phyloP scores from a whole-genome alignment of 2,329 filamentous ascomycete species.

The Xylariaceae sp. region DNA sequence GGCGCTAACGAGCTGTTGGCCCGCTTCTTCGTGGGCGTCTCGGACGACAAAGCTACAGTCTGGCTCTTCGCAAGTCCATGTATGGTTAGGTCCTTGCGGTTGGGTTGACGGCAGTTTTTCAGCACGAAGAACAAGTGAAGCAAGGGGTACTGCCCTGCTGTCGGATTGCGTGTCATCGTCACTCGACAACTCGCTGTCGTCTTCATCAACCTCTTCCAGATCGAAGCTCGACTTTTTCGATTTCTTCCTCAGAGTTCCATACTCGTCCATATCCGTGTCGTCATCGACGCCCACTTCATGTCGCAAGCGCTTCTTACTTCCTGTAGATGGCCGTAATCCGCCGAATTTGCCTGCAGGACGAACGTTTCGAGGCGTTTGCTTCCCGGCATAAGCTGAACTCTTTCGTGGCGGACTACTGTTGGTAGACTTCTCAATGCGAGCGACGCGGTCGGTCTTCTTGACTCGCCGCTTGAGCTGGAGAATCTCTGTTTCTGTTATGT shows the following conservation, averaged over 20 bases:
- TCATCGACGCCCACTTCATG: constrained; percentile 31
- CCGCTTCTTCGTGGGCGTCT: constrained; percentile 52
- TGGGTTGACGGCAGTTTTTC: constrained; percentile 46
- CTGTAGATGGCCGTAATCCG: constrained; percentile 38
- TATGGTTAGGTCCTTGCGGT: constrained; percentile 55
- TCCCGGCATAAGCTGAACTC: constrained; percentile 16
- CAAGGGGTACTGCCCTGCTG: constrained; percentile 11
- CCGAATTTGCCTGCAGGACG: constrained; percentile 43
- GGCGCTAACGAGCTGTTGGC: constrained; percentile 52
- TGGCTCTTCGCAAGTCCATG: constrained; percentile 63
- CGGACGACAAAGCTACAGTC: constrained; percentile 63
- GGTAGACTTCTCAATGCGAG: constrained; percentile 2
- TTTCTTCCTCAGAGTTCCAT: constrained; percentile 26
- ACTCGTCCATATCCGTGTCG: constrained; percentile 34
- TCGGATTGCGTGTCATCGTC: constrained; percentile 16
- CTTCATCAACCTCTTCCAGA: constrained; percentile 20
- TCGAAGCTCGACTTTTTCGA: constrained; percentile 23
- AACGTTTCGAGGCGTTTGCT: constrained; percentile 26
- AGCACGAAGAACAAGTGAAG: constrained; percentile 42
- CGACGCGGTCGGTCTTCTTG: constrained; percentile 18
- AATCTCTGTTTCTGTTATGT: constrained; percentile 25
- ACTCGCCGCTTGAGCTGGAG: constrained; percentile 22
- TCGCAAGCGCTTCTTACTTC: constrained; percentile 43
- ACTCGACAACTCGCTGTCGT: constrained; percentile 21
- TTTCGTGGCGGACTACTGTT: constrained; percentile 17